Percentiles rank a stretch among this genome's conserved stretches.
Evolutionary conservation across 2,329 filamentous ascomycete species (phyloP).

Genomic region (Xylaria sp.): DNA sequence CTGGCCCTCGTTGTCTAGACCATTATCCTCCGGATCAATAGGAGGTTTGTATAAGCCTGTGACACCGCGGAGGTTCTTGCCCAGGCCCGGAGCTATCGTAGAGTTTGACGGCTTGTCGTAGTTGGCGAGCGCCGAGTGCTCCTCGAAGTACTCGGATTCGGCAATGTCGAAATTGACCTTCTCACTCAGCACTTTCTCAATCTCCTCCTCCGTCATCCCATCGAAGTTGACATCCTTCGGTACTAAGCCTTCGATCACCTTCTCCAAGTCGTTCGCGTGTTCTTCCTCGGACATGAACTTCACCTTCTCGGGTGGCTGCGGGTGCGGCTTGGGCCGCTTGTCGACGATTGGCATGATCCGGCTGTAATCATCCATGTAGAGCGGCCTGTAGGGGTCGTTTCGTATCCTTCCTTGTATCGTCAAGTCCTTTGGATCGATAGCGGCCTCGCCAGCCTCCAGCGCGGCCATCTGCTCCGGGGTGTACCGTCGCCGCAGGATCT

Average conservation of each 20-base stretch:
- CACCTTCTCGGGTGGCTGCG: conserved; percentile 65
- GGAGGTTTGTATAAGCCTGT: conserved; percentile 60
- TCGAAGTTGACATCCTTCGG: conserved; percentile 58
- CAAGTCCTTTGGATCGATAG: conserved; percentile 79
- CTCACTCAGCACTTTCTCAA: conserved; percentile 49
- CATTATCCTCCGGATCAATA: conserved; percentile 61
- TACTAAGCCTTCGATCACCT: conserved; percentile 56
- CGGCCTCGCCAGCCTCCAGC: conserved; percentile 81
- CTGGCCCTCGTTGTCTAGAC: conserved; percentile 60
- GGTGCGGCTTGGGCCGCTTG: conserved; percentile 64
- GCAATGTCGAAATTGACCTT: conserved; percentile 40
- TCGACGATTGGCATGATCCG: conserved; percentile 82
- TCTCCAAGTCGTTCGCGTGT: conserved; percentile 66
- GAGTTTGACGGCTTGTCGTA: conserved; percentile 53
- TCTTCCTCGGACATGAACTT: conserved; percentile 71
- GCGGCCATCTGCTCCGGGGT: conserved; percentile 83
- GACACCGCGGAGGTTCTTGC: conserved; percentile 63
- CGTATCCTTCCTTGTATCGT: conserved; percentile 77
- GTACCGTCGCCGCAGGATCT: conserved; percentile 73
- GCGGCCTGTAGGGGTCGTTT: conserved; percentile 75
- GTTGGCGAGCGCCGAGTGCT: conserved; percentile 51
- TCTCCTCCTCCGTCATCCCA: conserved; percentile 62
- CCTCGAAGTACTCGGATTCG: conserved; percentile 44
- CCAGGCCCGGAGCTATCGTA: conserved; percentile 60
- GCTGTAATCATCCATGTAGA: conserved; percentile 86